Conservation (phyloP, 2,329 filamentous ascomycete species). For the Ceratocystis colombiana region DNA sequence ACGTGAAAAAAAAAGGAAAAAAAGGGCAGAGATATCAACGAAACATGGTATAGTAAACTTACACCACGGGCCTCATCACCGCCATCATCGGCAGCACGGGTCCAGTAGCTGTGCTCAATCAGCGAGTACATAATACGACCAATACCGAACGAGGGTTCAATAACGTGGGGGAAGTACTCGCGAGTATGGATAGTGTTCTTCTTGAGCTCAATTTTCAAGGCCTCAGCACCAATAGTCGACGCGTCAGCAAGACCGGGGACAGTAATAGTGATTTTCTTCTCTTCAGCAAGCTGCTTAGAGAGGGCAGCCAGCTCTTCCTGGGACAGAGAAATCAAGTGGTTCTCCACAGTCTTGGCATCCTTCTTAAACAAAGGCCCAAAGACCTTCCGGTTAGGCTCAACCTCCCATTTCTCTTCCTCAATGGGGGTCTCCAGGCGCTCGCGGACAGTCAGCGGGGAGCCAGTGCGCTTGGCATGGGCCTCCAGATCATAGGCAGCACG, state of each 20-base stretch:
- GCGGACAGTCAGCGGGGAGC: slow-evolving; percentile 72
- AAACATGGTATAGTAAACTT: slow-evolving; percentile 37
- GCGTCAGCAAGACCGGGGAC: slow-evolving; percentile 58
- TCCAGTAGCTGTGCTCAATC: slow-evolving; percentile 95
- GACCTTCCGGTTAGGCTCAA: slow-evolving; percentile 88
- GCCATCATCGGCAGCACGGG: slow-evolving; percentile 60
- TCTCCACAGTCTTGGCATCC: slow-evolving; percentile 76
- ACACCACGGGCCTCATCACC: slow-evolving; percentile 71
- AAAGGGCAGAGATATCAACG: neutral
- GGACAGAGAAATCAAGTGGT: slow-evolving; percentile 61
- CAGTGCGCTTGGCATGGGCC: slow-evolving; percentile 88
- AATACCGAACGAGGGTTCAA: slow-evolving; percentile 90
- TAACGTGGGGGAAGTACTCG: slow-evolving; percentile 86
- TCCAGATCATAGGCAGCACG: slow-evolving; percentile 88
- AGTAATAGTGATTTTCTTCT: slow-evolving; percentile 66
- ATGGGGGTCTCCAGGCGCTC: slow-evolving; percentile 70
- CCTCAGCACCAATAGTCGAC: slow-evolving; percentile 67
- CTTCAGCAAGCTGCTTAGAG: slow-evolving; percentile 59
- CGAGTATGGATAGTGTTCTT: slow-evolving; percentile 73
- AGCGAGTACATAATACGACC: slow-evolving; percentile 80
- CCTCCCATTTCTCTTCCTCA: slow-evolving; percentile 73
- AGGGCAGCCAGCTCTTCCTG: slow-evolving; percentile 76
- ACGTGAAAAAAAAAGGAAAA: neutral
- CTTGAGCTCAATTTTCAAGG: slow-evolving; percentile 73
- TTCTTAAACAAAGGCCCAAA: slow-evolving; percentile 95